phyloP scores from a whole-genome alignment of 1,139 yeast genomes.

The Hemisphaericaspora subhashii region DNA sequence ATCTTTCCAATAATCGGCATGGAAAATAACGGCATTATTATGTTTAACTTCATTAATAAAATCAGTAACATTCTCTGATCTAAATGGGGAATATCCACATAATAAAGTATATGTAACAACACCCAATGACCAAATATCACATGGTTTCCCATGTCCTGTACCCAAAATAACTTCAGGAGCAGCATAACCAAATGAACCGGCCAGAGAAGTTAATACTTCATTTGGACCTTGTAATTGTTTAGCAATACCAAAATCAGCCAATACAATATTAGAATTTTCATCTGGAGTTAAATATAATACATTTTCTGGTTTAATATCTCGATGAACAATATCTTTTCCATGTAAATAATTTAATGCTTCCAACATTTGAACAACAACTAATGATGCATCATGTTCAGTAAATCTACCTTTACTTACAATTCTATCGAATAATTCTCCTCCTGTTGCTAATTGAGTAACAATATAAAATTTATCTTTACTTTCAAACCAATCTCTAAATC shows the following conservation, averaged over 20 bases:
- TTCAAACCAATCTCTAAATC: constrained; percentile 87
- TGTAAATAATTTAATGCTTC: constrained; percentile 78
- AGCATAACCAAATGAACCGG: constrained; percentile 92
- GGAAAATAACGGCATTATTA: constrained; percentile 76
- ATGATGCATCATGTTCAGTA: constrained; percentile 81
- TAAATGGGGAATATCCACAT: constrained; percentile 91
- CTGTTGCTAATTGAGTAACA: constrained; percentile 79
- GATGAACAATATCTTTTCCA: constrained; percentile 72
- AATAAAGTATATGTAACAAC: constrained; percentile 86
- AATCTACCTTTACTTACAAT: constrained; percentile 74
- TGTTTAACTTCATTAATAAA: constrained; percentile 74
- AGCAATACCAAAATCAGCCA: constrained; percentile 94
- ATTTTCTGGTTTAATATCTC: constrained; percentile 92
- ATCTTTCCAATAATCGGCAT: constrained; percentile 81
- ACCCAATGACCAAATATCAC: constrained; percentile 92
- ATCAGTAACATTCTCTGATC: constrained; percentile 79
- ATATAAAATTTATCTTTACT: constrained; percentile 74
- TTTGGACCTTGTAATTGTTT: constrained; percentile 59
- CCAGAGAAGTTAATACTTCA: constrained; percentile 72
- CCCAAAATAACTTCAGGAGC: constrained; percentile 87
- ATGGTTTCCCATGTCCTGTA: constrained; percentile 85
- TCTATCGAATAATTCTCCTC: constrained; percentile 89
- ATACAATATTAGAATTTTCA: constrained; percentile 64
- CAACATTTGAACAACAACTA: constrained; percentile 66
- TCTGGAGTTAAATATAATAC: constrained; percentile 59